Evolutionary conservation across 495 filamentous ascomycete species (phyloP).

Genomic region (Gamarada debralockiae): DNA sequence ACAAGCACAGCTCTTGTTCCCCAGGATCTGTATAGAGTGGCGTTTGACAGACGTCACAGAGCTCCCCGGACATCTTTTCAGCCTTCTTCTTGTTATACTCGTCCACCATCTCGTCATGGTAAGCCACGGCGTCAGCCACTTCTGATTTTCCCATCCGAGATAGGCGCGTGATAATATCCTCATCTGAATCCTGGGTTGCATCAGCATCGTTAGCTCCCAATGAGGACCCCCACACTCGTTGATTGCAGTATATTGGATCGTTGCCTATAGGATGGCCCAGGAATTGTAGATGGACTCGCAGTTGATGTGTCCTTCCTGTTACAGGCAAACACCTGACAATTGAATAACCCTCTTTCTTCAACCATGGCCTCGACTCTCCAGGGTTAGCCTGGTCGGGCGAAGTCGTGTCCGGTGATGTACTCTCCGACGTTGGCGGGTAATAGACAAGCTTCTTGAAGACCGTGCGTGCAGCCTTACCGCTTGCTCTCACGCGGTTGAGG

Average conservation of each 20-base stretch:
- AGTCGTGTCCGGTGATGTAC: slow-evolving; percentile 1
- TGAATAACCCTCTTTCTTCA: slow-evolving; percentile 67
- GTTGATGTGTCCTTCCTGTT: slow-evolving; percentile 91
- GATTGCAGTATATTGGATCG: slow-evolving; percentile 96
- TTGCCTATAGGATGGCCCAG: slow-evolving; percentile 93
- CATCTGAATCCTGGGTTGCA: slow-evolving; percentile 65
- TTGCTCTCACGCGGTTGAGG: slow-evolving; percentile 87
- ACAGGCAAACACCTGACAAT: slow-evolving; percentile 92
- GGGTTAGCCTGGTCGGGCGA: slow-evolving; percentile 9
- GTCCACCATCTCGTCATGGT: slow-evolving; percentile 88
- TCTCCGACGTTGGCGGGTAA: slow-evolving; percentile 47
- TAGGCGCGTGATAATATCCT: slow-evolving; percentile 81
- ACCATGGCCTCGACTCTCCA: not conserved
- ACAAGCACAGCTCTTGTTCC: slow-evolving; percentile 83
- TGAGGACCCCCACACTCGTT: slow-evolving; percentile 78
- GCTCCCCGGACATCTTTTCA: slow-evolving; percentile 85
- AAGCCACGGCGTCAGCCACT: slow-evolving; percentile 82
- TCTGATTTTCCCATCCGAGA: slow-evolving; percentile 92
- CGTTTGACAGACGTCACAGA: slow-evolving; percentile 77
- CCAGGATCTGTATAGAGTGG: slow-evolving; percentile 92
- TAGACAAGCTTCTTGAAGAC: slow-evolving; percentile 89
- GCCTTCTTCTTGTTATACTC: slow-evolving; percentile 80
- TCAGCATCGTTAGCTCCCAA: slow-evolving; percentile 69
- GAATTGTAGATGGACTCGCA: slow-evolving; percentile 92
- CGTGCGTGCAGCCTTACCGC: slow-evolving; percentile 83